A percentile compares a stretch with the other conserved stretches of the same genome.
phyloP scores from a whole-genome alignment of 2,329 filamentous ascomycete species.

The Sphaerostilbella broomeana region DNA sequence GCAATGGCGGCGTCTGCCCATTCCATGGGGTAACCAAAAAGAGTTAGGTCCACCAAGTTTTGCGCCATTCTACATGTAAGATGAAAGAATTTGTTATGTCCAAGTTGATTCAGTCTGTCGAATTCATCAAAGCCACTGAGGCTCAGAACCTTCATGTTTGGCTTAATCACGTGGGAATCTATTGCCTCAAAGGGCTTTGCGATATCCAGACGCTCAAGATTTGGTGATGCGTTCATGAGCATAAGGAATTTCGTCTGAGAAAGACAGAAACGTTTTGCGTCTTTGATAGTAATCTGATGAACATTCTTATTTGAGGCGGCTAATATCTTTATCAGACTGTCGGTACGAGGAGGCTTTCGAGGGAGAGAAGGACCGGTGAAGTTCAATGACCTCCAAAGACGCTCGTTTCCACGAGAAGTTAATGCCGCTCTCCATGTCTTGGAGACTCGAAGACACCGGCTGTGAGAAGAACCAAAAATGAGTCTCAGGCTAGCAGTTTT shows the following conservation, averaged over 20 bases:
- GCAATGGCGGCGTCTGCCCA: constrained; percentile 14
- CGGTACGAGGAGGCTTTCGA: constrained; percentile 19
- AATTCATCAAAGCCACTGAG: constrained; percentile 18
- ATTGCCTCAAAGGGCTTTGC: constrained; percentile 9
- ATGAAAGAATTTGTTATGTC: background rate
- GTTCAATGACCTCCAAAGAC: constrained; percentile 27
- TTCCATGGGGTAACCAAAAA: constrained; percentile 18
- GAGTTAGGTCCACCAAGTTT: constrained; percentile 19
- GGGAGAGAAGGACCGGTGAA: constrained; percentile 21
- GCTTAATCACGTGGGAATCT: constrained; percentile 13
- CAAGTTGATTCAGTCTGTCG: background rate
- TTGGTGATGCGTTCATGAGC: constrained; percentile 15
- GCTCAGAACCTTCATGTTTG: constrained; percentile 11
- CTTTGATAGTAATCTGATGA: constrained; percentile 10
- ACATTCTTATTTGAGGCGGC: constrained; percentile 26
- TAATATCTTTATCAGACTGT: constrained; percentile 24
- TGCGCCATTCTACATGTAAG: constrained; percentile 19
- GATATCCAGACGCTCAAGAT: constrained; percentile 17
- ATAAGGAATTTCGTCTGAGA: constrained; percentile 8
- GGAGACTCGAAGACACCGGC: constrained; percentile 28
- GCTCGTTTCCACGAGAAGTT: constrained; percentile 21
- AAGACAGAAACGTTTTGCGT: constrained; percentile 4
- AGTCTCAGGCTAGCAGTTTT: too few species aligned
- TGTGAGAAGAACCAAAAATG: too few species aligned
- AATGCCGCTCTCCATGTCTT: constrained; percentile 27